These are phyloP conservation scores for barley (Hordeum vulgare) DNA, from an alignment of 176 grass and related monocot species.

Conservation along the genomic window MorexV3_pseudomolecules_assembly NC_058524.1:104868104-104868603, in stretches of 20 bases:
- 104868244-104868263: conserved; percentile 76
- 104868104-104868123: conserved; percentile 22
- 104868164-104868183: conserved; percentile 65
- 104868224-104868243: conserved; percentile 60
- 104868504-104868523: conserved; percentile 14
- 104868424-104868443: conserved; percentile 85
- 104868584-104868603: conserved; percentile 66
- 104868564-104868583: not conserved
- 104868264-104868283: conserved; percentile 84
- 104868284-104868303: conserved; percentile 82
- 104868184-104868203: conserved; percentile 74
- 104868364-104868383: conserved; percentile 84
- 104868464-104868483: conserved; percentile 73
- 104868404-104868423: conserved; percentile 91
- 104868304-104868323: conserved; percentile 91
- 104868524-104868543: conserved; percentile 16
- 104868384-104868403: conserved; percentile 96
- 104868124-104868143: conserved; percentile 90
- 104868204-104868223: conserved; percentile 77
- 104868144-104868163: conserved; percentile 74
- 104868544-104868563: conserved; percentile 10
- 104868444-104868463: conserved; percentile 90
- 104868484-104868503: conserved; percentile 91
- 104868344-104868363: conserved; percentile 85
- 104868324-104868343: conserved; percentile 92